These are phyloP conservation scores for Trichoderma brevicompactum DNA, from an alignment of 2,329 filamentous ascomycete species.

Conservation along the genomic window DNA sequence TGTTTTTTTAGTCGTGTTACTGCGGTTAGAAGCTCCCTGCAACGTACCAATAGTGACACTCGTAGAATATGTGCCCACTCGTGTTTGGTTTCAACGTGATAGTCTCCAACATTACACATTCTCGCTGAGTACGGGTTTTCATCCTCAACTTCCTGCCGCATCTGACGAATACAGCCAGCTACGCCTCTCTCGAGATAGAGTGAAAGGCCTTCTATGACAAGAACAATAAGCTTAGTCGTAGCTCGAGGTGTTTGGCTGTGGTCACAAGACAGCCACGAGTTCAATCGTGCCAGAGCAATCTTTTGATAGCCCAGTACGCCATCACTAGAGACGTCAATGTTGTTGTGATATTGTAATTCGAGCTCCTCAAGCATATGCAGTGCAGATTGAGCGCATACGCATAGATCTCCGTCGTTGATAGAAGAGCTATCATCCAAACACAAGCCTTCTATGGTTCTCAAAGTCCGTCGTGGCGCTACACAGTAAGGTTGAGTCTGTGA, in stretches of 20 bases:
- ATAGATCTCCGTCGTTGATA: conserved; percentile 2
- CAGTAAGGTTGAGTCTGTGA: neutral
- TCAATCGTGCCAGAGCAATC: conserved; percentile 11
- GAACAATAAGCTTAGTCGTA: conserved; percentile 14
- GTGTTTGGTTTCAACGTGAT: conserved; percentile 17
- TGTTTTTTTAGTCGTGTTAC: conserved; percentile 2
- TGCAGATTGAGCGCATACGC: conserved; percentile 11
- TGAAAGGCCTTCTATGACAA: conserved; percentile 14
- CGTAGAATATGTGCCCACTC: conserved; percentile 20
- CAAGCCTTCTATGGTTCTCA: neutral
- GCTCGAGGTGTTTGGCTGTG: conserved; percentile 16
- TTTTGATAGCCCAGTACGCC: conserved; percentile 3
- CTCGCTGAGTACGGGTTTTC: neutral
- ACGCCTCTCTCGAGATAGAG: conserved; percentile 10
- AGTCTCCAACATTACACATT: conserved; percentile 9
- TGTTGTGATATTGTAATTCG: conserved; percentile 6
- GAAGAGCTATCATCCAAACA: neutral
- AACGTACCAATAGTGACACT: conserved; percentile 10
- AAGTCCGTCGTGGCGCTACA: neutral
- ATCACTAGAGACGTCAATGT: neutral
- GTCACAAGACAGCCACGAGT: conserved; percentile 13
- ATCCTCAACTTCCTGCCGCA: conserved; percentile 1
- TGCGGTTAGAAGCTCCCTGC: conserved; percentile 18
- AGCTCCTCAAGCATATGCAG: conserved; percentile 19
- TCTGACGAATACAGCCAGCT: conserved; percentile 3